Percentiles rank a stretch among this genome's conserved stretches.
Conservation (phyloP, 371 early-diverging fungal genomes). For the Circinella minor region DNA sequence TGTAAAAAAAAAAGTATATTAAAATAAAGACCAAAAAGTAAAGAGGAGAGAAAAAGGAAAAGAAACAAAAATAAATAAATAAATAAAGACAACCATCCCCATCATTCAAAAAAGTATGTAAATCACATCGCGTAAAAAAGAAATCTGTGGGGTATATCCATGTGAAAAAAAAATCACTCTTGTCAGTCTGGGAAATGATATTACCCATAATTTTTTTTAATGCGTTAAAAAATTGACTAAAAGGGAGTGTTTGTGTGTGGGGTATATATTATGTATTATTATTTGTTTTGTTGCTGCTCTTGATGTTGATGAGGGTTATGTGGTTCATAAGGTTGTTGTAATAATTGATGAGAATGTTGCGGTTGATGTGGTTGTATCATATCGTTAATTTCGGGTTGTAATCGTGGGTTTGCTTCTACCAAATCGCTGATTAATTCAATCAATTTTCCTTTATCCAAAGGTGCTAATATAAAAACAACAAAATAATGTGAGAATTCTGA, state of each 20-base stretch:
- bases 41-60: background rate
- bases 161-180: background rate
- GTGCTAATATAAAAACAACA: constrained; percentile 9
- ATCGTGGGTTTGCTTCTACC: constrained; percentile 23
- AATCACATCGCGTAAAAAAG: background rate
- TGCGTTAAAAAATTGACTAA: background rate
- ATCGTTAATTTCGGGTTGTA: constrained; percentile 24
- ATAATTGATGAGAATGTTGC: background rate
- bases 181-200: background rate
- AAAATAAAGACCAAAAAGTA: background rate
- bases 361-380: background rate
- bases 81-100: background rate
- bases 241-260: background rate
- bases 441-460: constrained; percentile 26
- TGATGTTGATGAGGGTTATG: background rate
- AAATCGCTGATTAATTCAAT: constrained; percentile 27
- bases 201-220: background rate
- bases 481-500: background rate
- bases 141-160: constrained; percentile 4
- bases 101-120: background rate
- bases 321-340: background rate
- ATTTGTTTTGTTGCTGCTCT: background rate
- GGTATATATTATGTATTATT: background rate
- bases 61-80: background rate
- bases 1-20: background rate